A percentile compares a stretch with the other conserved stretches of the same genome.
Conservation (phyloP, 148 eudicot species). For the Silene conica region DNA sequence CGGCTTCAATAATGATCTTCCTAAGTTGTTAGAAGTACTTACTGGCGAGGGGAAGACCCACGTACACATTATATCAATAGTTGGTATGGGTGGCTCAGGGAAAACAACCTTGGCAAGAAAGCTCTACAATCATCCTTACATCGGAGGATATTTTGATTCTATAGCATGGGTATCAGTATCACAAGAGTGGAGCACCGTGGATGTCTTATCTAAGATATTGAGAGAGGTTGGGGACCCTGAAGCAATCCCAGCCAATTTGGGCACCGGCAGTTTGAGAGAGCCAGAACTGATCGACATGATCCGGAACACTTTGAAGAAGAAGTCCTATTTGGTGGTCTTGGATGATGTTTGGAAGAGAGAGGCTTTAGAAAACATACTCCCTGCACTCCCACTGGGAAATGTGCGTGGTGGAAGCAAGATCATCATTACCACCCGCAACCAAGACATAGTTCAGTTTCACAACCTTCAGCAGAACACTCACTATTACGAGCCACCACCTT, state of each 20-base stretch:
- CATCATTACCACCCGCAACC: conserved; percentile 34
- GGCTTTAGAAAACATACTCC: conserved; percentile 28
- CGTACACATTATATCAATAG: conserved; percentile 11
- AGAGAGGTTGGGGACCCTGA: conserved; percentile 11
- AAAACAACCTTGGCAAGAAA: conserved; percentile 33
- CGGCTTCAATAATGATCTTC: conserved; percentile 16
- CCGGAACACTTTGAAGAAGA: background rate
- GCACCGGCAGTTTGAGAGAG: background rate
- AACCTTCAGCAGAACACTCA: background rate
- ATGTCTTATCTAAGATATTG: conserved; percentile 24
- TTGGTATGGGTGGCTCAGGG: conserved; percentile 36
- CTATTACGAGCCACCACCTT: conserved; percentile 22
- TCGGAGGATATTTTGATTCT: conserved; percentile 20
- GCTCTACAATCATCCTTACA: conserved; percentile 23
- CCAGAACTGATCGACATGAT: conserved; percentile 28
- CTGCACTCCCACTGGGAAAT: conserved; percentile 9
- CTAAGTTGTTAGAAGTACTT: conserved; percentile 14
- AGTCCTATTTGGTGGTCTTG: conserved; percentile 25
- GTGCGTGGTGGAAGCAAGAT: conserved; percentile 26
- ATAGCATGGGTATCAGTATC: conserved; percentile 28
- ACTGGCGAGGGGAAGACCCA: conserved; percentile 16
- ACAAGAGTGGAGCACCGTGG: conserved; percentile 28
- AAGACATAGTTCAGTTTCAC: background rate
- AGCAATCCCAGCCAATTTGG: no score
- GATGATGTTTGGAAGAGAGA: conserved; percentile 37